Base-by-base conservation (phyloP, 805 yeast species). In the Metschnikowia hibisci region DNA sequence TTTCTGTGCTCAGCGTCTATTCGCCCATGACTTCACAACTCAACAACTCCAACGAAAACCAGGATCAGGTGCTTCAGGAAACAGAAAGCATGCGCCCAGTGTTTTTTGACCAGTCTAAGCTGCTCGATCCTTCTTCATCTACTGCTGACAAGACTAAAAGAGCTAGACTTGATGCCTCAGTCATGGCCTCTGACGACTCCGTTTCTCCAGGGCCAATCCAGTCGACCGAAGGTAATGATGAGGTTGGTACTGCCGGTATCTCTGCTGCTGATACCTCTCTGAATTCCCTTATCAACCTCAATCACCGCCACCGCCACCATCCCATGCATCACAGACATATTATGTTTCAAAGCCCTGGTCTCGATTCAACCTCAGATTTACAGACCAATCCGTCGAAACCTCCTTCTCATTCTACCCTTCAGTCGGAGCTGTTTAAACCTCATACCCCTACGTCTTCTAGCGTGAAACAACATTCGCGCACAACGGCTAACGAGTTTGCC, bases 21-120 rank as follows among this genome's bases (percentile, higher is more conserved):
- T 3, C 23, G 23, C 23, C 23, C 39, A 62, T 62, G 65, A 56
- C 61, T 42, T 61, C 66, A 33, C 66, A 61, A 40, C 55, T 62
- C 34, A 60, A 62, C 48, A 62, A 62, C 46, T 48, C 53, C 30
- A 56, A 56, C 43, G 66, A 64, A 15, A 61, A 61, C 44, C 57
- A 60, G 41, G 65, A 63, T 44, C 65, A 59, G 49, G 58, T 62
- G 36, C 59, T 62, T 45, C 61, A 54, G 44, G 64, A 55, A 31
- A 42, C 55, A 9, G 63, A 59, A 18, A 60, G 60, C 47, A 61
- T 64, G 51, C 59, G 67, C 31, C 62, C 57, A 32, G 67, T 63
- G 34, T 64, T 63, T 43, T 61, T 62, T 44, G 67, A 63, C 42
- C 54, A 53, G 36, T 41, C 62, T 7, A 28, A 53, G 16, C 43